phyloP scores from a whole-genome alignment of 129 eudicot species.

The Apium graveolens region DNA sequence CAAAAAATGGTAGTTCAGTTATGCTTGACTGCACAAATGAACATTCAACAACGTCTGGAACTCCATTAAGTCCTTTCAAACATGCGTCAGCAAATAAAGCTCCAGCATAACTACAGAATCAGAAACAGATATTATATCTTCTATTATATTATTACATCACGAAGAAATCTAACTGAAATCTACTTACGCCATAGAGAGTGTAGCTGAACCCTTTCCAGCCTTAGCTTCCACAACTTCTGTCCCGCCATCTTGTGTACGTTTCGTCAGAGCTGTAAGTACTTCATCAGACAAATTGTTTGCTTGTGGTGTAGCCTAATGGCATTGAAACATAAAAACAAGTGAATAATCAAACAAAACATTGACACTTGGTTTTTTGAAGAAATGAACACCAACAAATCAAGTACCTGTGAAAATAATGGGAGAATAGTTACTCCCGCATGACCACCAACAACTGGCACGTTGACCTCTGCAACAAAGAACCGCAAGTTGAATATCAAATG shows the following conservation, averaged over 20 bases:
- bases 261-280: constrained; percentile 66
- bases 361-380: background rate
- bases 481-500: background rate
- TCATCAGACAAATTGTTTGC: constrained; percentile 53
- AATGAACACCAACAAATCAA: background rate
- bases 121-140: background rate
- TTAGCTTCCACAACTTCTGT: constrained; percentile 98
- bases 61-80: constrained; percentile 96
- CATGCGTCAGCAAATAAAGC: constrained; percentile 98
- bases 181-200: constrained; percentile 99
- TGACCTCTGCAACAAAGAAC: constrained; percentile 45
- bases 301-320: constrained; percentile 66
- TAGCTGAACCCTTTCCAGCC: constrained; percentile 99
- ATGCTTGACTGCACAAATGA: constrained; percentile 73
- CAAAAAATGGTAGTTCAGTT: constrained; percentile 81
- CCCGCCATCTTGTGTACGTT: constrained; percentile 97
- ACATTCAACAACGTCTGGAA: constrained; percentile 94
- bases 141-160: background rate
- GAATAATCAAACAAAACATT: background rate
- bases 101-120: constrained; percentile 72
- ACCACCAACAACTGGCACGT: constrained; percentile 96
- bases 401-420: constrained; percentile 79
- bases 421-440: constrained; percentile 87
- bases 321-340: background rate
- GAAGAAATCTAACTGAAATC: background rate